Percentiles rank a stretch among this genome's conserved stretches.
phyloP scores from a whole-genome alignment of 257 asterid species.

The Galeopsis tetrahit region DNA sequence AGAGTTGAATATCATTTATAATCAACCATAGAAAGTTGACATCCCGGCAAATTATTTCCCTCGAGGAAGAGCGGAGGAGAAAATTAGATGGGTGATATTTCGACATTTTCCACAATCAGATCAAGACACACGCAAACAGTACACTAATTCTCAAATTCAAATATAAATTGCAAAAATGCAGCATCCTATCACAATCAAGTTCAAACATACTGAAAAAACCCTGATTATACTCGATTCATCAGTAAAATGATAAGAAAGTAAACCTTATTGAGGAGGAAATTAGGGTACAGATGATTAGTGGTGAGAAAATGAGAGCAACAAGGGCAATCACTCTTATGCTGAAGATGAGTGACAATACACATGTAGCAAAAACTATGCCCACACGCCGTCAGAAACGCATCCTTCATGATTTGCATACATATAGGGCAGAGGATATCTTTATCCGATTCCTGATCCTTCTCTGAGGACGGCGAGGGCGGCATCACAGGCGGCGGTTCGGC shows the following conservation, averaged over 20 bases:
- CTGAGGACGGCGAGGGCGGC: constrained; percentile 12
- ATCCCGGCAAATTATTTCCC: background rate
- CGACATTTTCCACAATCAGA: background rate
- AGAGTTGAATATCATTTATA: background rate
- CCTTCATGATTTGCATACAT: constrained; percentile 90
- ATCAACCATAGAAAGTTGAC: background rate
- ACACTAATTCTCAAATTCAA: background rate
- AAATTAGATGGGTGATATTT: background rate
- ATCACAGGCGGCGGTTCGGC: constrained; percentile 35
- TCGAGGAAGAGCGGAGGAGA: background rate
- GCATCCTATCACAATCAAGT: background rate
- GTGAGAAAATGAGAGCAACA: constrained; percentile 83
- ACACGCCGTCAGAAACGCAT: constrained; percentile 81
- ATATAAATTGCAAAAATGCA: constrained; percentile 8
- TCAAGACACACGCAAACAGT: background rate
- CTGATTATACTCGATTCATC: background rate
- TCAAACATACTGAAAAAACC: constrained; percentile 2
- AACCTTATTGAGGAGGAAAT: constrained; percentile 93
- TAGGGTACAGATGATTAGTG: constrained; percentile 69
- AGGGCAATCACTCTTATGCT: constrained; percentile 90
- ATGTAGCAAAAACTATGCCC: constrained; percentile 95
- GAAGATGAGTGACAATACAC: constrained; percentile 85
- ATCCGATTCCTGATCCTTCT: constrained; percentile 50
- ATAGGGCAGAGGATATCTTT: constrained; percentile 87
- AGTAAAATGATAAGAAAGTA: background rate